A percentile compares a stretch with the other conserved stretches of the same genome.
phyloP scores from a whole-genome alignment of 495 filamentous ascomycete species.

The Baudoinia panamericana region DNA sequence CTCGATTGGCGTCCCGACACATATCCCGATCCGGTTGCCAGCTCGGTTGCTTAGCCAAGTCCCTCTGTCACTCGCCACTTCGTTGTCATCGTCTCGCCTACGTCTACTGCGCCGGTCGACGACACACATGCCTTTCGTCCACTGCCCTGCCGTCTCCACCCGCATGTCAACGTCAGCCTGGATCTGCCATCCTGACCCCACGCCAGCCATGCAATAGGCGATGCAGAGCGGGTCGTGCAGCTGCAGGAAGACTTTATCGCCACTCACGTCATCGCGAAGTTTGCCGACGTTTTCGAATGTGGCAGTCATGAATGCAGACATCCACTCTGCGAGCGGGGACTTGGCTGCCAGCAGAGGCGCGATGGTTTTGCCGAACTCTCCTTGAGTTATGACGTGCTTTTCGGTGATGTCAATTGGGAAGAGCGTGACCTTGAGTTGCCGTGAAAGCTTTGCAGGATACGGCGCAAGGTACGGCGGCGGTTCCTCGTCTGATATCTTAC shows the following conservation, averaged over 20 bases:
- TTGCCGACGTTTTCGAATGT: slow-evolving; percentile 62
- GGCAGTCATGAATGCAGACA: slow-evolving; percentile 57
- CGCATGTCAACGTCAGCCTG: slow-evolving; percentile 55
- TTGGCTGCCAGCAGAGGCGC: slow-evolving; percentile 37
- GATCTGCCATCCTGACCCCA: slow-evolving; percentile 33
- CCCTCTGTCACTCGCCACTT: slow-evolving; percentile 50
- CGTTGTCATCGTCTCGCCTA: slow-evolving; percentile 36
- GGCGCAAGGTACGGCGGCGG: slow-evolving; percentile 37
- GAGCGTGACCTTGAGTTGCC: slow-evolving; percentile 56
- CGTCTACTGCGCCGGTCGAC: slow-evolving; percentile 53
- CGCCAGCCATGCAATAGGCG: slow-evolving; percentile 57
- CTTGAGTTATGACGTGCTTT: slow-evolving; percentile 51
- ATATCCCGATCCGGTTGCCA: slow-evolving; percentile 67
- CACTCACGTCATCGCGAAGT: slow-evolving; percentile 40
- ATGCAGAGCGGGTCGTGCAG: slow-evolving; percentile 83
- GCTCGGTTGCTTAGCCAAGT: slow-evolving; percentile 56
- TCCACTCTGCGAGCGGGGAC: slow-evolving; percentile 77
- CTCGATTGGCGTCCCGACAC: slow-evolving; percentile 46
- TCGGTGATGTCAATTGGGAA: slow-evolving; percentile 87
- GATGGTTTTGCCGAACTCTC: slow-evolving; percentile 45
- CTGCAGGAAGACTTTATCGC: slow-evolving; percentile 46
- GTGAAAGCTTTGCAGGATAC: slow-evolving; percentile 54
- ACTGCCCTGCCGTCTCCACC: slow-evolving; percentile 79
- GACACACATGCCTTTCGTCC: slow-evolving; percentile 86
- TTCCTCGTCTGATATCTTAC: slow-evolving; percentile 15